Evolutionary conservation across 768 basidiomycete species (phyloP), one percentile per base, ranked within the genome.

Genomic region (Tulasnella sp.): DNA sequence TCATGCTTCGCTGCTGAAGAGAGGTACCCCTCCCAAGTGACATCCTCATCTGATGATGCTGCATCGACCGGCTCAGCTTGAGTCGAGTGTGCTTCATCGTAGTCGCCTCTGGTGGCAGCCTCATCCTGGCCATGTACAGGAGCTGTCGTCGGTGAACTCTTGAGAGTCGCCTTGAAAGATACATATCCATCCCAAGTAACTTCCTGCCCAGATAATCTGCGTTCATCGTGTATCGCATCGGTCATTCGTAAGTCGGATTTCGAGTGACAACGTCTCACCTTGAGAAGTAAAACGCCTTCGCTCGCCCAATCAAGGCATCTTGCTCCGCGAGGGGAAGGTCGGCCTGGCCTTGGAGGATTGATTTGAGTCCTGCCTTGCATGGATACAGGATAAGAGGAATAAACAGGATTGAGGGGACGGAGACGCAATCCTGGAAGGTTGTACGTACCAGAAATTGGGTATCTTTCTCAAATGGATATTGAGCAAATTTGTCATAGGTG

Each of bases 251-350:
- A n/a, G n/a, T n/a, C n/a, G n/a, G n/a, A n/a, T 3, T 27, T 19
- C 4, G 49, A 2, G 29, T 27, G 29, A 42, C 8, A 10, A 4
- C 4, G 5, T 29, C 44, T 49, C 34, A 48, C 57, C 57, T 59
- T 19, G 57, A 59, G 19, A 59, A 59, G 30, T 59, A 59, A 30
- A 59, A 59, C 2, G 57, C 57, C 21, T 59, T 59, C 25, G 57
- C 57, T 19, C 41, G 24, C 12, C 57, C 57, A 27, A 59, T 42
- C 10, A 29, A 24, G 19, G 46, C 57, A 15, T 44, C 54, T 43
- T 42, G 22, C 31, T 53, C 51, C 5, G 34, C 22, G n/a, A 24
- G 12, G 29, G 42, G 15, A 15, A 27, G 22, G 19, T 55, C 41
- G 11, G 27, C 54, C 19, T 25, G 38, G 2, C 38, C 19, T 24